Conservation (phyloP, 1,284 basidiomycete genomes). For the Sporisorium reilianum region DNA sequence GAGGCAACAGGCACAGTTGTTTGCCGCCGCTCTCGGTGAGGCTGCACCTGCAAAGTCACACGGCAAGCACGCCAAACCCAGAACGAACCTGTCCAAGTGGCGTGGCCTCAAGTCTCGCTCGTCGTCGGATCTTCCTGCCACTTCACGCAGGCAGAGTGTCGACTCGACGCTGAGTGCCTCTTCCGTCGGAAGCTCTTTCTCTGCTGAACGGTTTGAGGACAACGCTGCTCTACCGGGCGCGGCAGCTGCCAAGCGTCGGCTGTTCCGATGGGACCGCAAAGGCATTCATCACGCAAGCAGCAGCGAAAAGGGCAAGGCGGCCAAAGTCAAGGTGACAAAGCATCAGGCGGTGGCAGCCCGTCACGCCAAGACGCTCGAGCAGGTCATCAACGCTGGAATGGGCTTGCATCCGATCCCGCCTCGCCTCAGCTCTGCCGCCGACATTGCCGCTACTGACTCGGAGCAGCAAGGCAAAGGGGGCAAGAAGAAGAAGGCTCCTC, state of each 20-base stretch:
- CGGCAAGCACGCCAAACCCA: conserved; percentile 3
- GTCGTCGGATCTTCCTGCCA: conserved; percentile 21
- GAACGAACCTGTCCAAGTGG: conserved; percentile 27
- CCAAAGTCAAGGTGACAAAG: conserved; percentile 54
- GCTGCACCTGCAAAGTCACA: neutral
- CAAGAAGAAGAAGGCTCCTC: conserved; percentile 38
- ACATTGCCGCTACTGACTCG: neutral
- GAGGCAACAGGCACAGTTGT: conserved; percentile 30
- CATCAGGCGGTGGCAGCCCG: conserved; percentile 52
- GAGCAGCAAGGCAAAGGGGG: conserved; percentile 11
- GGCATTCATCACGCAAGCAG: conserved; percentile 38
- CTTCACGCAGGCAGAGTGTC: conserved; percentile 17
- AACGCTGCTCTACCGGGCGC: conserved; percentile 30
- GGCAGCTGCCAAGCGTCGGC: conserved; percentile 36
- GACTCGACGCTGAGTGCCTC: conserved; percentile 23
- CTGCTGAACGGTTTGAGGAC: conserved; percentile 18
- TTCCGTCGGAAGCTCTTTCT: conserved; percentile 12
- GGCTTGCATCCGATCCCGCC: conserved; percentile 42
- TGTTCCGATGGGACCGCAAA: conserved; percentile 46
- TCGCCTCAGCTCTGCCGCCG: conserved; percentile 21
- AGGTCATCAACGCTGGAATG: conserved; percentile 60
- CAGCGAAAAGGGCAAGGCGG: conserved; percentile 33
- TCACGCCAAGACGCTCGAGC: conserved; percentile 60
- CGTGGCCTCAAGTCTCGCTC: conserved; percentile 39
- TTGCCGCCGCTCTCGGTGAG: neutral